Percentiles rank a stretch among this genome's conserved stretches.
Evolutionary conservation across 2,329 filamentous ascomycete species (phyloP).

Genomic region (Cordyceps javanica): DNA sequence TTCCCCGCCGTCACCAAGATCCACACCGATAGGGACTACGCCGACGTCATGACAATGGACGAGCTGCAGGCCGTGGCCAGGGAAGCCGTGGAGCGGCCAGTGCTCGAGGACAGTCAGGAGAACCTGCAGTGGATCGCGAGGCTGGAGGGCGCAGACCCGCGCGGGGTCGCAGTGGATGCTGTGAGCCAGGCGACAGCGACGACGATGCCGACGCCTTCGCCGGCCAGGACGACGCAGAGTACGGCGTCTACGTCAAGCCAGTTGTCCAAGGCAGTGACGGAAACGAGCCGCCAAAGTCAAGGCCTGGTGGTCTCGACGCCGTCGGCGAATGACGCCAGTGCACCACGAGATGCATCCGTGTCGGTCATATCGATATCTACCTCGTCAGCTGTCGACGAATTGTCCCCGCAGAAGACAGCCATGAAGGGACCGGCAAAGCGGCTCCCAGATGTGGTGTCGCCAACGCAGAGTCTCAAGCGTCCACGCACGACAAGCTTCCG

Average conservation of each 20-base stretch:
- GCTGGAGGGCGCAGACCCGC: conserved; percentile 50
- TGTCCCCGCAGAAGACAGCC: background rate
- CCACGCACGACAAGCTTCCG: background rate
- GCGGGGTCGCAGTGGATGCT: conserved; percentile 35
- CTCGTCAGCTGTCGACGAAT: background rate
- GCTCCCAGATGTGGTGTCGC: background rate
- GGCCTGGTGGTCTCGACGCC: background rate
- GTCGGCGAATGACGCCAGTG: background rate
- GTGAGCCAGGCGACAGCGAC: conserved; percentile 40
- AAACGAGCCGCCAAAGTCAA: background rate
- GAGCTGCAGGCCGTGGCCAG: conserved; percentile 64
- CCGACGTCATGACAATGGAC: conserved; percentile 61
- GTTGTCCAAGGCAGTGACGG: background rate
- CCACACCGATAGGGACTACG: conserved; percentile 66
- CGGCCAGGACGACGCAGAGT: conserved; percentile 22
- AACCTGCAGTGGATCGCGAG: conserved; percentile 54
- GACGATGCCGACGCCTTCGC: conserved; percentile 30
- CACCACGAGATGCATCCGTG: background rate
- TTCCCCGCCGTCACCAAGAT: conserved; percentile 74
- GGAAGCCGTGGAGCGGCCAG: conserved; percentile 44
- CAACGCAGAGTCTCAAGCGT: background rate
- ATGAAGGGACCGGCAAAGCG: background rate
- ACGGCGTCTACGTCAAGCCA: background rate
- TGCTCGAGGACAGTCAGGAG: conserved; percentile 53
- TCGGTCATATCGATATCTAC: background rate